A percentile compares a stretch with the other conserved stretches of the same genome.
phyloP scores from a whole-genome alignment of 2,329 filamentous ascomycete species.

The Neonectria neomacrospora region DNA sequence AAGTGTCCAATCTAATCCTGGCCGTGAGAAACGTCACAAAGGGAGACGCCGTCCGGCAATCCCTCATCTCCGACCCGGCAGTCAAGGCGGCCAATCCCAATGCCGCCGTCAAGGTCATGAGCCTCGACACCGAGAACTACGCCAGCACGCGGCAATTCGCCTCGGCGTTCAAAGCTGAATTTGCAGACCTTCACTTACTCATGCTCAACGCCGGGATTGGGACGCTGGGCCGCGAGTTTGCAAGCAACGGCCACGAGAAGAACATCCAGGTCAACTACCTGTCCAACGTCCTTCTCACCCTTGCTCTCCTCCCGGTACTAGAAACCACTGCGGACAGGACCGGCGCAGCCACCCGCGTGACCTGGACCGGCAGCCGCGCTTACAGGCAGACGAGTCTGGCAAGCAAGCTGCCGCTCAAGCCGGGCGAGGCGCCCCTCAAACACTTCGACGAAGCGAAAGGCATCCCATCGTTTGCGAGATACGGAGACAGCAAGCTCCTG shows the following conservation, averaged over 20 bases:
- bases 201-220: slow-evolving; percentile 36
- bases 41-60: slow-evolving; percentile 40
- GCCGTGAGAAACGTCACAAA: slow-evolving; percentile 51
- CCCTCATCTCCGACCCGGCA: slow-evolving; percentile 18
- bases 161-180: neutral
- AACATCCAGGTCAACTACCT: slow-evolving; percentile 45
- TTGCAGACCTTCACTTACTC: slow-evolving; percentile 21
- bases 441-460: slow-evolving; percentile 19
- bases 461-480: slow-evolving; percentile 2
- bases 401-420: neutral
- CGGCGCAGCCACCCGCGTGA: slow-evolving; percentile 19
- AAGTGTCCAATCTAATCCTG: slow-evolving; percentile 52
- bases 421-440: slow-evolving; percentile 4
- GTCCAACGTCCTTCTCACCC: slow-evolving; percentile 40
- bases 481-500: slow-evolving; percentile 32
- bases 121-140: slow-evolving; percentile 32
- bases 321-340: slow-evolving; percentile 28
- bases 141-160: slow-evolving; percentile 23
- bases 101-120: slow-evolving; percentile 30
- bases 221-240: slow-evolving; percentile 4
- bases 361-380: slow-evolving; percentile 35
- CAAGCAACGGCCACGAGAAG: slow-evolving; percentile 37
- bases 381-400: slow-evolving; percentile 22
- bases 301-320: slow-evolving; percentile 36
- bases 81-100: slow-evolving; percentile 27